A percentile compares a stretch with the other conserved stretches of the same genome.
Conservation (phyloP, 257 asterid genomes). For the Linderniella brevidens region DNA sequence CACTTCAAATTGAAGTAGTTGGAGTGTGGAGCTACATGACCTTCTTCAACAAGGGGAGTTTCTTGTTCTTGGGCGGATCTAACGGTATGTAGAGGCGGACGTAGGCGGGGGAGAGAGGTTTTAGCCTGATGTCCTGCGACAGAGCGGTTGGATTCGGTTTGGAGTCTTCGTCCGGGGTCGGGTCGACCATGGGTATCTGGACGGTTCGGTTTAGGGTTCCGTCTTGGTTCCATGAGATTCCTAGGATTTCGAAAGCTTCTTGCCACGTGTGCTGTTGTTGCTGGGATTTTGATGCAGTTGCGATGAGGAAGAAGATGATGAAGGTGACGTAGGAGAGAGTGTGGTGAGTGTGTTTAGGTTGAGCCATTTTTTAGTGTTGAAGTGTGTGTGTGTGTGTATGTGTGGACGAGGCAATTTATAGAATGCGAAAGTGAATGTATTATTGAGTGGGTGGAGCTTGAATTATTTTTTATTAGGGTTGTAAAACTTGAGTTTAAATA, state of each 20-base stretch:
- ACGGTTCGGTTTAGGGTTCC: slow-evolving; percentile 16
- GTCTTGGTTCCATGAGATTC: slow-evolving; percentile 17
- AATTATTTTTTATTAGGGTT: too few species aligned
- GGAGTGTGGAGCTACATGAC: too few species aligned
- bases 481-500: too few species aligned
- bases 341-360: too few species aligned
- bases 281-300: not conserved
- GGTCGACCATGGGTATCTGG: slow-evolving; percentile 16
- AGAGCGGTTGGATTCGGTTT: slow-evolving; percentile 9
- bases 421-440: too few species aligned
- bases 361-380: too few species aligned
- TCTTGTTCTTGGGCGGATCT: not conserved
- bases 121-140: slow-evolving; percentile 14
- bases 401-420: too few species aligned
- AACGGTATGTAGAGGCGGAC: slow-evolving; percentile 17
- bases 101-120: slow-evolving; percentile 8
- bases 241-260: slow-evolving; percentile 16
- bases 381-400: too few species aligned
- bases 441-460: too few species aligned
- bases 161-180: slow-evolving; percentile 7
- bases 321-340: not conserved
- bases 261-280: slow-evolving; percentile 13
- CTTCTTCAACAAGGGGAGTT: slow-evolving; percentile 3
- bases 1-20: too few species aligned
- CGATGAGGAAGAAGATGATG: not conserved